Evolutionary conservation across 306 rosid species (phyloP).

Genomic region (Gastrolobium bilobum): DNA sequence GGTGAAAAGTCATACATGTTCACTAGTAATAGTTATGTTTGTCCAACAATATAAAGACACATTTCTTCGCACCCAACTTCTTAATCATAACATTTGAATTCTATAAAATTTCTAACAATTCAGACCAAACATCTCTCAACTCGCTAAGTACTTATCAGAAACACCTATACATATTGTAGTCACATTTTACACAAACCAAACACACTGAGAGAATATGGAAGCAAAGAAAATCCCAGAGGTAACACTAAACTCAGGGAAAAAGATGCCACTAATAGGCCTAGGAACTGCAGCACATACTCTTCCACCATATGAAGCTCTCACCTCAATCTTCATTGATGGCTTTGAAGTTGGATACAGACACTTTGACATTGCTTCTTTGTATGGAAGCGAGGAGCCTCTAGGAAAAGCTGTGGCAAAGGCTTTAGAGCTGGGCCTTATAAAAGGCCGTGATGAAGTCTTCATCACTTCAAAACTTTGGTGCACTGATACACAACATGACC

Average conservation of each 20-base stretch:
- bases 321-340: slow-evolving; percentile 39
- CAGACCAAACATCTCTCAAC: too few relatives aligned
- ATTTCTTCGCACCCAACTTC: too few relatives aligned
- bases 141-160: too few relatives aligned
- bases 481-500: slow-evolving; percentile 58
- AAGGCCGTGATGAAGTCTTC: slow-evolving; percentile 56
- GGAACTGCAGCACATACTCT: slow-evolving; percentile 48
- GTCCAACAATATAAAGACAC: too few relatives aligned
- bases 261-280: slow-evolving; percentile 47
- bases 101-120: too few relatives aligned
- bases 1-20: too few relatives aligned
- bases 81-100: too few relatives aligned
- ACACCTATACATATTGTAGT: neutral
- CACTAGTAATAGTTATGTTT: too few relatives aligned
- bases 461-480: slow-evolving; percentile 66
- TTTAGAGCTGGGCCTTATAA: slow-evolving; percentile 53
- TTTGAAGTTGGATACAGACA: slow-evolving; percentile 44
- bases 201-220: slow-evolving; percentile 37
- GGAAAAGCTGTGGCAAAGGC: slow-evolving; percentile 58
- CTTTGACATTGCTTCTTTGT: slow-evolving; percentile 56
- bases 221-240: slow-evolving; percentile 42
- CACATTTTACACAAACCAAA: neutral
- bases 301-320: slow-evolving; percentile 41
- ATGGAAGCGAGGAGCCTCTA: slow-evolving; percentile 52
- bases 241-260: slow-evolving; percentile 46